Conservation (phyloP, 2,329 filamentous ascomycete species). For the Dactylellina parvicollis region DNA sequence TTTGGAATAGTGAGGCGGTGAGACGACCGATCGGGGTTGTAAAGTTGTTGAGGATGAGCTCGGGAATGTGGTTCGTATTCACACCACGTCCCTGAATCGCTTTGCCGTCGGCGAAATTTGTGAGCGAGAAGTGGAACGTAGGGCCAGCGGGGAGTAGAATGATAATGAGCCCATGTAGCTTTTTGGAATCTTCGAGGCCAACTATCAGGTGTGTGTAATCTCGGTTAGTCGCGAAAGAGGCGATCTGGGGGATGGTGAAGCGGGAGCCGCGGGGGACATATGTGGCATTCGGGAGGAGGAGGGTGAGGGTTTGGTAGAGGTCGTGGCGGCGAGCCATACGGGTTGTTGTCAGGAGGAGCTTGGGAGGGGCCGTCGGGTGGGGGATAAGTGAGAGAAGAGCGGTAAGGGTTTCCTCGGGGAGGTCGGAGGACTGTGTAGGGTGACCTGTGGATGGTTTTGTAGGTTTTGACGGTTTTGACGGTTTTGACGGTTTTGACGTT, state of each 20-base stretch:
- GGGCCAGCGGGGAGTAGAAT: constrained; percentile 85
- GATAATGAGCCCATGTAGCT: constrained; percentile 81
- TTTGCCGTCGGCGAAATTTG: constrained; percentile 88
- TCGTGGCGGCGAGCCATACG: constrained; percentile 88
- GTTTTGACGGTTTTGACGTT: constrained; percentile 56
- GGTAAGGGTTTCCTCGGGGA: constrained; percentile 71
- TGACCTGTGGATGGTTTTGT: constrained; percentile 68
- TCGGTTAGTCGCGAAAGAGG: constrained; percentile 78
- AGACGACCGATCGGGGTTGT: constrained; percentile 89
- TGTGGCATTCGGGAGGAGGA: constrained; percentile 79
- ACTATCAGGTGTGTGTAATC: constrained; percentile 82
- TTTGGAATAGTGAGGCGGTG: constrained; percentile 84
- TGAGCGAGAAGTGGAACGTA: constrained; percentile 90
- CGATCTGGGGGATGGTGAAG: constrained; percentile 90
- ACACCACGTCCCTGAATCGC: constrained; percentile 90
- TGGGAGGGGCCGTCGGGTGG: constrained; percentile 72
- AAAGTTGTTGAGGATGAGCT: constrained; percentile 93
- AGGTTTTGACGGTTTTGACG: constrained; percentile 59
- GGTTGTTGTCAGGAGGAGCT: constrained; percentile 90
- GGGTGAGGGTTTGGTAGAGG: constrained; percentile 79
- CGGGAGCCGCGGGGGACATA: constrained; percentile 91
- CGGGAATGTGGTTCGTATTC: constrained; percentile 87
- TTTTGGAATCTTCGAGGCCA: constrained; percentile 88
- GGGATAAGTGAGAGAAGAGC: constrained; percentile 63
- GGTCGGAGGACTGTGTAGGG: constrained; percentile 70